phyloP scores from a whole-genome alignment of 2,329 filamentous ascomycete species.

The Ceratocystis alfenasii region DNA sequence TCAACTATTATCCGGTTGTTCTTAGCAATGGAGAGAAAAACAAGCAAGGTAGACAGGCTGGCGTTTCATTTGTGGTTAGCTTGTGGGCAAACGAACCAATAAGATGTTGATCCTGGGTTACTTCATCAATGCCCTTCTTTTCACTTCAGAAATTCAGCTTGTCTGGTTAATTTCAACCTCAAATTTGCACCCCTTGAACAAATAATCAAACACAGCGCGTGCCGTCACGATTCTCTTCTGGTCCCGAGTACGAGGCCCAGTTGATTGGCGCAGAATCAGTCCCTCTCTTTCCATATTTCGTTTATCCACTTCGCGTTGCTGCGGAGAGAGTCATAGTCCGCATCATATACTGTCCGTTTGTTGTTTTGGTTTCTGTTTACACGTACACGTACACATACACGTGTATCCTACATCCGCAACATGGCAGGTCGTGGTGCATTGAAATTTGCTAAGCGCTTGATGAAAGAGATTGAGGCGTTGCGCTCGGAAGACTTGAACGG shows the following conservation, averaged over 20 bases:
- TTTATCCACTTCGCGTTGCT: neutral
- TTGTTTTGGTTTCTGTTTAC: neutral
- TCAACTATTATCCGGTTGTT: too few species aligned
- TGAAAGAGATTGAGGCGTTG: conserved; percentile 47
- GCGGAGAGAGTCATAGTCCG: neutral
- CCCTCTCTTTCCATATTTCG: neutral
- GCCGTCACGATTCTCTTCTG: neutral
- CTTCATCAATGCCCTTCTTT: neutral
- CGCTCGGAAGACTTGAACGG: conserved; percentile 31
- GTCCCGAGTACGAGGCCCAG: neutral
- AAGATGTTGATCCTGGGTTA: neutral
- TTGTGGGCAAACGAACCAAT: neutral
- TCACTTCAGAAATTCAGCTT: conserved; percentile 6
- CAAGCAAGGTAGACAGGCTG: neutral
- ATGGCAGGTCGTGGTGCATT: conserved; percentile 37
- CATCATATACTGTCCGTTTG: neutral
- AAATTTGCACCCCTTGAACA: neutral
- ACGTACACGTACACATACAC: neutral
- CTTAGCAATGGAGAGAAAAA: neutral
- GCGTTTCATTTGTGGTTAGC: neutral
- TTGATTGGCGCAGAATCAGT: neutral
- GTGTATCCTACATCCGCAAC: conserved; percentile 20
- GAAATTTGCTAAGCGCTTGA: conserved; percentile 42
- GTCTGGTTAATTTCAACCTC: neutral
- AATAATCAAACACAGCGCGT: neutral